Conservation (phyloP, 2,329 filamentous ascomycete species). For the Paracamarosporium sp. region DNA sequence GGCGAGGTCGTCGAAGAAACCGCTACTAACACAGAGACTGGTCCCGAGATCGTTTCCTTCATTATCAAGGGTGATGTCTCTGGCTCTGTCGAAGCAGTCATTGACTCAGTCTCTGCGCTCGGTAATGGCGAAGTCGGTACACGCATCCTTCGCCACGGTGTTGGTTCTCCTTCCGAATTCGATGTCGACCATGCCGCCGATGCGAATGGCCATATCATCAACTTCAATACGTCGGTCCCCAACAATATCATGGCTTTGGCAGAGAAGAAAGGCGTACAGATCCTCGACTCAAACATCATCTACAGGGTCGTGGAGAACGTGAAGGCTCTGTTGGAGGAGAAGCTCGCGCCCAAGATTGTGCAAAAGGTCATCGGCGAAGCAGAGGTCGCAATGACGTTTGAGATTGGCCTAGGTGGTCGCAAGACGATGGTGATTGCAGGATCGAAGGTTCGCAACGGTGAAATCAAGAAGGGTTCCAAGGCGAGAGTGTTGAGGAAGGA, state of each 20-base stretch:
- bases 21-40: slow-evolving; percentile 52
- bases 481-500: slow-evolving; percentile 76
- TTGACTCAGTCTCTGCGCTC: slow-evolving; percentile 75
- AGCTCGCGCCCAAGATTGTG: slow-evolving; percentile 70
- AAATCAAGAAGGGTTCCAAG: slow-evolving; percentile 67
- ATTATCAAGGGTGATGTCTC: slow-evolving; percentile 92
- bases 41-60: slow-evolving; percentile 72
- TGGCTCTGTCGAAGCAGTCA: slow-evolving; percentile 90
- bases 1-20: slow-evolving; percentile 40
- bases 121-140: slow-evolving; percentile 85
- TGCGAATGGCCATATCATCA: slow-evolving; percentile 78
- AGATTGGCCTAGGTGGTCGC: slow-evolving; percentile 78
- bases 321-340: slow-evolving; percentile 70
- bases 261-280: slow-evolving; percentile 72
- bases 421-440: slow-evolving; percentile 80
- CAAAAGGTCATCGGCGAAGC: slow-evolving; percentile 84
- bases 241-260: slow-evolving; percentile 73
- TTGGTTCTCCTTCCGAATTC: slow-evolving; percentile 81
- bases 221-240: slow-evolving; percentile 80
- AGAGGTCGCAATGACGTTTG: slow-evolving; percentile 81
- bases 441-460: slow-evolving; percentile 83
- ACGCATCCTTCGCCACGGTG: slow-evolving; percentile 76
- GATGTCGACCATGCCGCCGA: slow-evolving; percentile 87
- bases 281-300: slow-evolving; percentile 87
- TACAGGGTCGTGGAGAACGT: slow-evolving; percentile 80